A percentile compares a stretch with the other conserved stretches of the same genome.
Evolutionary conservation across 345 rosid species (phyloP).

Genomic region (Gossypium ekmanianum): DNA sequence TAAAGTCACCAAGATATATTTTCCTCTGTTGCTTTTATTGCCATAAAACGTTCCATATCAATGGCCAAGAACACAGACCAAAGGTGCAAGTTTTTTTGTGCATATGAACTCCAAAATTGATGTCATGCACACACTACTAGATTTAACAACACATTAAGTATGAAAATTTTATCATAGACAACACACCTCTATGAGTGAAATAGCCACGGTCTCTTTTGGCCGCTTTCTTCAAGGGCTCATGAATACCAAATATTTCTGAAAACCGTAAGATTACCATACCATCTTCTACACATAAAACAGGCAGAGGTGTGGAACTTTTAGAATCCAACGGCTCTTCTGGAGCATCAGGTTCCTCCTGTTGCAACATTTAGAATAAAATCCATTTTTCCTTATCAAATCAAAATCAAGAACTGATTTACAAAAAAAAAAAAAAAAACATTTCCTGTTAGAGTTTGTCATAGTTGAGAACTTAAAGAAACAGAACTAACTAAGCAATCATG

Average conservation of each 20-base stretch:
- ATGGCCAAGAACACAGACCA: background rate
- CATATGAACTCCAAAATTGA: slow-evolving; percentile 14
- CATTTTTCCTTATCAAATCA: slow-evolving; percentile 11
- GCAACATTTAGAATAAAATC: background rate
- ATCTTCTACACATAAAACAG: slow-evolving; percentile 80
- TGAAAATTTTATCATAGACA: slow-evolving; percentile 18
- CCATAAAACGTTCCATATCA: background rate
- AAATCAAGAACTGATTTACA: background rate
- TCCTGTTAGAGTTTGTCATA: background rate
- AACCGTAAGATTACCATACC: slow-evolving; percentile 78
- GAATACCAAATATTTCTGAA: slow-evolving; percentile 96
- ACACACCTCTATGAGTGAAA: slow-evolving; percentile 55
- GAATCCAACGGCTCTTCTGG: slow-evolving; percentile 40
- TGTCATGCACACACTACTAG: slow-evolving; percentile 4
- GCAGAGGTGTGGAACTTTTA: slow-evolving; percentile 54
- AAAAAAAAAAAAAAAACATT: background rate
- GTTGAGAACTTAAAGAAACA: background rate
- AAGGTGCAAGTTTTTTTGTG: background rate
- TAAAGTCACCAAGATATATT: background rate
- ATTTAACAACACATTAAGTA: slow-evolving; percentile 9
- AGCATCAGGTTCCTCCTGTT: slow-evolving; percentile 44
- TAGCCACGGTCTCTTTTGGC: slow-evolving; percentile 61
- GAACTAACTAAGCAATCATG: background rate
- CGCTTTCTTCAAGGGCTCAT: slow-evolving; percentile 61
- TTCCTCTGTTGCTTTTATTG: background rate